phyloP scores from a whole-genome alignment of 495 filamentous ascomycete species.

The Thermothielavioides terrestris region DNA sequence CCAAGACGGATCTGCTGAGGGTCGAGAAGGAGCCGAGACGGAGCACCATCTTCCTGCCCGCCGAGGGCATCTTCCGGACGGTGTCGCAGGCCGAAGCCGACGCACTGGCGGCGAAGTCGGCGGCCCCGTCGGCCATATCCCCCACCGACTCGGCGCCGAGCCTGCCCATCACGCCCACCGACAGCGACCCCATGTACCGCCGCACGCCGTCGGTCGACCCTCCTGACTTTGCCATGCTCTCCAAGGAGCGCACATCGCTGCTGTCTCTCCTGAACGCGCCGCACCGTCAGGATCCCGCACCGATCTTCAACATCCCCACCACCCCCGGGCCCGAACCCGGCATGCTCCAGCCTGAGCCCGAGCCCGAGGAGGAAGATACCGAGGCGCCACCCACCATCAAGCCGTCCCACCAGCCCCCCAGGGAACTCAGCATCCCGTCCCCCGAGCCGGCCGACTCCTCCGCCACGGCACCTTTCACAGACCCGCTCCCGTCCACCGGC shows the following conservation, averaged over 20 bases:
- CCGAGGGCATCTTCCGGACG: constrained; percentile 45
- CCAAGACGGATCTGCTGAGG: constrained; percentile 23
- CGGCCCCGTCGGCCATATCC: not conserved
- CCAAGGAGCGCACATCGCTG: constrained; percentile 41
- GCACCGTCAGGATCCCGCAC: constrained; percentile 24
- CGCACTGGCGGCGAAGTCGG: constrained; percentile 4
- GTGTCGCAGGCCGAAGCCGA: constrained; percentile 38
- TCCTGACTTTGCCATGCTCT: constrained; percentile 37
- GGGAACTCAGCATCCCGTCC: not conserved
- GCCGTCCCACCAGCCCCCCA: not conserved
- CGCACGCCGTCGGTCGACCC: constrained; percentile 46
- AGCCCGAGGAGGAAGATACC: not conserved
- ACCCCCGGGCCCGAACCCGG: constrained; percentile 16
- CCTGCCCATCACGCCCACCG: constrained; percentile 4
- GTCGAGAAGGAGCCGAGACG: constrained; percentile 22
- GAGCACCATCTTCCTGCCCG: constrained; percentile 39
- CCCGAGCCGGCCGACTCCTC: not conserved
- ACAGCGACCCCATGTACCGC: constrained; percentile 18
- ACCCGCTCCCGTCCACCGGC: not conserved
- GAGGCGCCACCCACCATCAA: not conserved
- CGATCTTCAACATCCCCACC: constrained; percentile 30
- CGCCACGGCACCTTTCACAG: not conserved
- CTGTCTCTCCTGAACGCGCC: constrained; percentile 48
- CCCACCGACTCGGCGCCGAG: constrained; percentile 3
- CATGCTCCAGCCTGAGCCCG: not conserved